phyloP scores from a whole-genome alignment of 83 land plant genomes.

The Picea engelmannii region DNA sequence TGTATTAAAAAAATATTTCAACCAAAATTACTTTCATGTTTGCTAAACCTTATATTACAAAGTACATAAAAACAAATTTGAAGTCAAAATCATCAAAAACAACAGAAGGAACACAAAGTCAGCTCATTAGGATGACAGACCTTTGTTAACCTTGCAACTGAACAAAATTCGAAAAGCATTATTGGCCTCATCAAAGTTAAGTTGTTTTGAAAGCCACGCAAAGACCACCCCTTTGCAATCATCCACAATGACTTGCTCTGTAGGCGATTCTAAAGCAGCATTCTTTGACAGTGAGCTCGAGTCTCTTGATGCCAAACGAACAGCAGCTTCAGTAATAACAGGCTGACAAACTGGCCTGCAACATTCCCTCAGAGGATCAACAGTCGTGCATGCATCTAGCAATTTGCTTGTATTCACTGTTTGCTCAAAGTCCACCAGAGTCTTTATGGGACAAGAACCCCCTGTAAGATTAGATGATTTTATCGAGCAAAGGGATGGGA shows the following conservation, averaged over 20 bases:
- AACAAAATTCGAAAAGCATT: slow-evolving; percentile 76
- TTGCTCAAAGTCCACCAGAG: slow-evolving; percentile 57
- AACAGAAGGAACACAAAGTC: neutral
- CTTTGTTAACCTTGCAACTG: slow-evolving; percentile 95
- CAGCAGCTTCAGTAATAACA: slow-evolving; percentile 70
- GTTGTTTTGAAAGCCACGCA: slow-evolving; percentile 82
- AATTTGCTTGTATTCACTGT: slow-evolving; percentile 73
- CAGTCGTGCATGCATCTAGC: slow-evolving; percentile 71
- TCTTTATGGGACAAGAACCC: slow-evolving; percentile 85
- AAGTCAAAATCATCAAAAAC: neutral
- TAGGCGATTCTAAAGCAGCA: slow-evolving; percentile 14
- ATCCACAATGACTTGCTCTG: slow-evolving; percentile 41
- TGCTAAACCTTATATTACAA: neutral
- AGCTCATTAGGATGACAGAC: slow-evolving; percentile 34
- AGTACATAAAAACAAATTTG: neutral
- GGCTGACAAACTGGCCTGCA: slow-evolving; percentile 84
- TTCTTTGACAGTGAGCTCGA: slow-evolving; percentile 20
- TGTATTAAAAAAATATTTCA: neutral
- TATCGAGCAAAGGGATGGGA: slow-evolving; percentile 63
- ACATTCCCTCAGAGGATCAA: slow-evolving; percentile 93
- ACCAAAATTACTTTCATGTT: neutral
- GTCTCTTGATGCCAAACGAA: slow-evolving; percentile 50
- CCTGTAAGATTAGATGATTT: slow-evolving; percentile 78
- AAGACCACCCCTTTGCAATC: slow-evolving; percentile 91
- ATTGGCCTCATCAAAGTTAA: slow-evolving; percentile 67